These are phyloP conservation scores for Coniophora puteana DNA, from an alignment of 1,284 basidiomycete species.

Conservation along the genomic window DNA sequence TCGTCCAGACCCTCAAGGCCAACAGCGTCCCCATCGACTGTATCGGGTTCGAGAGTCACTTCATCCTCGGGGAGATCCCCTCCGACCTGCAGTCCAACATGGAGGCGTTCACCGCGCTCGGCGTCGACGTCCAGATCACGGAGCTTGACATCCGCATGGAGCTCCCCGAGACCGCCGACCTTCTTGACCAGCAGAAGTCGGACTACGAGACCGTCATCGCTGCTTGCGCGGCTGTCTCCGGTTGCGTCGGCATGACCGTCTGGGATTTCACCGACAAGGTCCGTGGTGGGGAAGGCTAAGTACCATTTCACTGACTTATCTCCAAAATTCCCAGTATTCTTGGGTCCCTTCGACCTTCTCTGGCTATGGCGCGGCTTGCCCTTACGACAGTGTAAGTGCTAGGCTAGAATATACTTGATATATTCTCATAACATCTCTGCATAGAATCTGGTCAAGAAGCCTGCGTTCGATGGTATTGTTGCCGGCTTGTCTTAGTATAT, in stretches of 20 bases:
- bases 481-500: slow-evolving; percentile 23
- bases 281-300: slow-evolving; percentile 6
- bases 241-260: slow-evolving; percentile 50
- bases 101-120: slow-evolving; percentile 45
- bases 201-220: slow-evolving; percentile 53
- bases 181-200: slow-evolving; percentile 46
- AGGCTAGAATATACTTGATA: neutral
- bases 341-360: slow-evolving; percentile 50
- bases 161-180: slow-evolving; percentile 42
- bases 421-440: neutral
- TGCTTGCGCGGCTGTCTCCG: slow-evolving; percentile 46
- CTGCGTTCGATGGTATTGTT: slow-evolving; percentile 40
- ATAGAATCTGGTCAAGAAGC: slow-evolving; percentile 35
- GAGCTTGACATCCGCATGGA: slow-evolving; percentile 60
- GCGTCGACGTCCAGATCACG: slow-evolving; percentile 56
- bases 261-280: slow-evolving; percentile 54
- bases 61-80: slow-evolving; percentile 48
- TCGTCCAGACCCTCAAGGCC: slow-evolving; percentile 43
- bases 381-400: slow-evolving; percentile 41
- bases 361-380: slow-evolving; percentile 45
- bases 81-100: slow-evolving; percentile 40
- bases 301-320: neutral
- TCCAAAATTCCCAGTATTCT: slow-evolving; percentile 33
- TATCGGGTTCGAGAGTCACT: slow-evolving; percentile 51
- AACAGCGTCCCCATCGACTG: slow-evolving; percentile 53